These are phyloP conservation scores for Ocimum tenuiflorum DNA, from an alignment of 257 asterid genomes.

Conservation along the genomic window DNA sequence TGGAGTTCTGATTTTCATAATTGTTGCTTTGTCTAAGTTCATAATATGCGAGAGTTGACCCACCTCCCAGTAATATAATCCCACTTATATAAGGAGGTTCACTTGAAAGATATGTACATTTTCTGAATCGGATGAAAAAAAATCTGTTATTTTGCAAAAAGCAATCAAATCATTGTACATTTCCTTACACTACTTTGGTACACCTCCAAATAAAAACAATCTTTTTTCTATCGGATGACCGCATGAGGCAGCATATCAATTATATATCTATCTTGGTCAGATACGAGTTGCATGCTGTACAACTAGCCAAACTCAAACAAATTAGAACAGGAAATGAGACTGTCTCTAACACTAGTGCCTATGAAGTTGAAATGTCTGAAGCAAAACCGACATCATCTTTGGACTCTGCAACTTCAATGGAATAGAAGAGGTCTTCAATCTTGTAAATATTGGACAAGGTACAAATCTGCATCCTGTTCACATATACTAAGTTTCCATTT, in stretches of 20 bases:
- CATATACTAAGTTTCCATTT: background rate
- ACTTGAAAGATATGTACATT: background rate
- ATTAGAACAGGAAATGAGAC: constrained; percentile 38
- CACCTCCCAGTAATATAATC: background rate
- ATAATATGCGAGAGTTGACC: background rate
- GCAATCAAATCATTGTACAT: background rate
- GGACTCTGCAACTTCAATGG: constrained; percentile 30
- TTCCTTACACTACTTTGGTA: background rate
- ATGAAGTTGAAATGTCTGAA: constrained; percentile 91
- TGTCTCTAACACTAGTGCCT: constrained; percentile 30
- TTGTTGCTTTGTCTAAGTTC: background rate
- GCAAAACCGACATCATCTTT: constrained; percentile 33
- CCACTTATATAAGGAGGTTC: background rate
- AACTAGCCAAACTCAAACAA: constrained; percentile 51
- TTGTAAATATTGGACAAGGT: constrained; percentile 29
- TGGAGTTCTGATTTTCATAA: background rate
- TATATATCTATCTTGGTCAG: constrained; percentile 40
- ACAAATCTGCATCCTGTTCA: constrained; percentile 14
- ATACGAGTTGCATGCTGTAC: constrained; percentile 68
- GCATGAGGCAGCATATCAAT: background rate
- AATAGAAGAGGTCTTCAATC: constrained; percentile 21
- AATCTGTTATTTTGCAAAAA: constrained; percentile 2
- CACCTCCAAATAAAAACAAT: too few species aligned
- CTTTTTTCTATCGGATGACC: too few species aligned
- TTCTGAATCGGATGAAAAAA: background rate